Base-by-base conservation (phyloP, 257 asterid species). In the Henckelia pumila region DNA sequence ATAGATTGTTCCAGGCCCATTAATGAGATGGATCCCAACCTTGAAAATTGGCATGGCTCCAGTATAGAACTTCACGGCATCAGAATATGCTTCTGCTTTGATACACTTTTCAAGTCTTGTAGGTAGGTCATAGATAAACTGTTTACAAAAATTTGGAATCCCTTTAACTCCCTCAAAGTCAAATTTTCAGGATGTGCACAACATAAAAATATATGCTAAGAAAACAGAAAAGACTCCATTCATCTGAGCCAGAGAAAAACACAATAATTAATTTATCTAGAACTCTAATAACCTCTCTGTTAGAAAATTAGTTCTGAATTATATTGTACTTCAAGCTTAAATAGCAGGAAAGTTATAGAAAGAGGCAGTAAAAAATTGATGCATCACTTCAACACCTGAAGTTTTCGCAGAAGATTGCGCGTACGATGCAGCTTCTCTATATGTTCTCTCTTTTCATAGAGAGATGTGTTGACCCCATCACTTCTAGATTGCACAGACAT, bases 31-130 rank as follows among this genome's bases (percentile, higher is more conserved):
- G 28, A 69, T 56, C 65, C 63, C 60, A 71, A 88, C 99, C 99
- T 87, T 83, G 81, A 94, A 94, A 67, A 94, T 91, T 59, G 99
- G 99, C 79, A 83, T 86, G 67, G 99, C 99, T 76, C 99, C 99
- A 35, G 81, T 91, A 75, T 94, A 94, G 61, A 79, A 94, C 78
- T 86, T 94, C 76, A 91, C 96, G 8, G 99, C 99, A 76, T 94
- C 99, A 35, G 93, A 91, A 71, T 94, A 94, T 79, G 99, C 85
- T 81, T 87, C 97, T 64, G 99, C 77, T 85, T 84, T 91, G 82
- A 91, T 88, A 78, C 96, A 94, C 81, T 88, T 91, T 66, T 88
- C 92, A 61, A 94, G 95, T 73, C 95, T 83, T 68, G 91, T 67
- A 56, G 99, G 99, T 71, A 94, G 86, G 74, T 94, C 99, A 55